Conservation (phyloP, 805 yeast species). For the Schwanniomyces yamadae region DNA sequence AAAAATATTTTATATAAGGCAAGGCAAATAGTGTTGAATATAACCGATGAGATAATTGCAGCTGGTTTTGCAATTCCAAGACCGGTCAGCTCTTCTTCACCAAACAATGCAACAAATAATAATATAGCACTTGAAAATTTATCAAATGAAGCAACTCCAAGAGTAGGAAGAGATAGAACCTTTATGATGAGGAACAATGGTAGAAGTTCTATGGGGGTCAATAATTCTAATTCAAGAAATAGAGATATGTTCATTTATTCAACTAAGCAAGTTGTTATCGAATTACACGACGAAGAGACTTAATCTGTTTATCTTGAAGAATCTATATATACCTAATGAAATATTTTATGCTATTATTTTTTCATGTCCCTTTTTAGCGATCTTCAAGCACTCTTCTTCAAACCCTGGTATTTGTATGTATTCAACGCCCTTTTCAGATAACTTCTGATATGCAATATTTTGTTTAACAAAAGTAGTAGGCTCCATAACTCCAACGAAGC, state of each 20-base stretch:
- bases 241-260: slow-evolving; percentile 38
- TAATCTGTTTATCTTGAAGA: background rate
- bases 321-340: background rate
- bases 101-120: slow-evolving; percentile 3
- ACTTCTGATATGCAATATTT: slow-evolving; percentile 59
- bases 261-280: slow-evolving; percentile 34
- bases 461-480: slow-evolving; percentile 85
- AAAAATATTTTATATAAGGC: slow-evolving; percentile 15
- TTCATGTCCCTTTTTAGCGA: slow-evolving; percentile 75
- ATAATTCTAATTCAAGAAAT: slow-evolving; percentile 19
- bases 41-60: slow-evolving; percentile 55
- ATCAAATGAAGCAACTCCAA: background rate
- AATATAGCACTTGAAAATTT: no score
- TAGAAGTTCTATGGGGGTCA: background rate
- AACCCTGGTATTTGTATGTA: slow-evolving; percentile 83
- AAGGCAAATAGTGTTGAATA: slow-evolving; percentile 38
- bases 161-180: background rate
- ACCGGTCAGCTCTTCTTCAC: slow-evolving; percentile 40
- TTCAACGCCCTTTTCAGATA: slow-evolving; percentile 58
- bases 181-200: background rate
- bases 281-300: slow-evolving; percentile 20
- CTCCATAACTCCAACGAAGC: slow-evolving; percentile 89
- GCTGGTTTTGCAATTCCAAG: slow-evolving; percentile 59
- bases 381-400: slow-evolving; percentile 63
- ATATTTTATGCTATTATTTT: slow-evolving; percentile 13